Evolutionary conservation across 352 stramenopile genomes (phyloP).

Genomic region (Phytophthora aleatoria): DNA sequence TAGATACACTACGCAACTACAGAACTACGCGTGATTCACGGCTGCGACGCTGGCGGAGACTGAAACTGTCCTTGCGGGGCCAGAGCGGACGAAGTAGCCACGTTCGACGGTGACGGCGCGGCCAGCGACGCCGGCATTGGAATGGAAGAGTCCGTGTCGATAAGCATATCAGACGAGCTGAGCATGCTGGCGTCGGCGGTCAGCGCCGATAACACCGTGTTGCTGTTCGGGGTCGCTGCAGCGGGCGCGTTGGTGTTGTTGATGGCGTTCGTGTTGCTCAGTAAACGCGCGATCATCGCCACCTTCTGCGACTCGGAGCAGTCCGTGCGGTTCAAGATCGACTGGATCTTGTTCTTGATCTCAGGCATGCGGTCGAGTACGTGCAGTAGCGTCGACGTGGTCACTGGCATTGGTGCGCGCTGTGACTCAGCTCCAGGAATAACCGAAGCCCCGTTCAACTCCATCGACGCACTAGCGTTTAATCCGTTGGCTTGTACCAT

Average conservation of each 20-base stretch:
- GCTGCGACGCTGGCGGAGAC: constrained; percentile 27
- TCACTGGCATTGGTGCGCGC: constrained; percentile 63
- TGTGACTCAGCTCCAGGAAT: constrained; percentile 14
- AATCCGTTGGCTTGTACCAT: constrained; percentile 36
- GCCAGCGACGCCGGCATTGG: constrained; percentile 50
- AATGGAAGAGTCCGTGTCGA: constrained; percentile 54
- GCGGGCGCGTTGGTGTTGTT: constrained; percentile 41
- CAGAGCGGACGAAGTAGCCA: constrained; percentile 32
- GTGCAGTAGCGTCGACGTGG: constrained; percentile 77
- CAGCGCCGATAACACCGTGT: constrained; percentile 31
- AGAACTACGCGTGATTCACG: constrained; percentile 16
- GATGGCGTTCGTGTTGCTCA: constrained; percentile 88
- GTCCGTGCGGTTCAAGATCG: constrained; percentile 81
- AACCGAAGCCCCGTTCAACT: constrained; percentile 15
- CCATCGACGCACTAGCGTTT: constrained; percentile 12
- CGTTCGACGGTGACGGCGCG: constrained; percentile 22
- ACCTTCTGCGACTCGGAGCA: constrained; percentile 90
- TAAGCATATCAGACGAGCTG: constrained; percentile 40
- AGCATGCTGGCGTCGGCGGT: constrained; percentile 36
- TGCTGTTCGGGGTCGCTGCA: constrained; percentile 18
- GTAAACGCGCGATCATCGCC: constrained; percentile 83
- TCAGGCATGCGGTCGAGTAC: constrained; percentile 87
- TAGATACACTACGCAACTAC: constrained; percentile 34
- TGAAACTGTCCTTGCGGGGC: constrained; percentile 28
- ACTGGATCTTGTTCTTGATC: constrained; percentile 92